A percentile compares a stretch with the other conserved stretches of the same genome.
phyloP scores from a whole-genome alignment of 2,329 filamentous ascomycete species.

The Nothophaeocryptopus gaeumannii region DNA sequence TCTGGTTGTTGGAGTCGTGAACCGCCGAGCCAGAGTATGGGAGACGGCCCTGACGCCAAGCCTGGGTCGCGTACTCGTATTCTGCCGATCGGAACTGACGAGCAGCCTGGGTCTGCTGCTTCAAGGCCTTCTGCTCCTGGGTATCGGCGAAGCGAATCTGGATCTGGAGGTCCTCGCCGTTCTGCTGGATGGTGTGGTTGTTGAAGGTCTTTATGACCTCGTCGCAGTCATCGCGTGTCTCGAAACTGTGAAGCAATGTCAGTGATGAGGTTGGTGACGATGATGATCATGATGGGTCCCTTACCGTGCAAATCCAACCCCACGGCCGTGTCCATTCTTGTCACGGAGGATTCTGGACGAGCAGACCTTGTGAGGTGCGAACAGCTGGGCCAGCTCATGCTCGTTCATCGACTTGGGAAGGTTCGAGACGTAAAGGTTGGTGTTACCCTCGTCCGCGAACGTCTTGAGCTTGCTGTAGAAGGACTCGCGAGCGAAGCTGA shows the following conservation, averaged over 20 bases:
- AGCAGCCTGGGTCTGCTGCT: constrained; percentile 91
- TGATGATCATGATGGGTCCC: constrained; percentile 27
- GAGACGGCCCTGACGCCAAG: constrained; percentile 33
- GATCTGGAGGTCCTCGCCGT: constrained; percentile 74
- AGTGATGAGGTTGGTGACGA: constrained; percentile 17
- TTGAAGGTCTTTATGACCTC: constrained; percentile 84
- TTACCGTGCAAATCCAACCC: constrained; percentile 95
- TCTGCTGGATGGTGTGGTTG: constrained; percentile 58
- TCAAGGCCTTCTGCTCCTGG: constrained; percentile 91
- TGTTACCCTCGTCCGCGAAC: constrained; percentile 82
- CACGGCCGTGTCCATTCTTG: constrained; percentile 85
- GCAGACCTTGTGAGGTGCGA: constrained; percentile 75
- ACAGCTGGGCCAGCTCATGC: constrained; percentile 76
- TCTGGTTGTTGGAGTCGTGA: constrained; percentile 24
- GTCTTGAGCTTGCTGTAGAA: constrained; percentile 97
- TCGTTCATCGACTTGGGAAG: constrained; percentile 90
- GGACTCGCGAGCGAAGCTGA: constrained; percentile 96
- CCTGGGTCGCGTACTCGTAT: constrained; percentile 54
- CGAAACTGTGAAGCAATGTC: constrained; percentile 62
- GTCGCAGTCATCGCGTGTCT: constrained; percentile 83
- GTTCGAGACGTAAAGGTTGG: constrained; percentile 97
- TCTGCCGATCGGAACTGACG: constrained; percentile 95
- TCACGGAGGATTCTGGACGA: constrained; percentile 96
- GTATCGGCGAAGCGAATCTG: constrained; percentile 98
- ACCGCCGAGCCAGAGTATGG: constrained; percentile 26